Evolutionary conservation across 1,139 yeast genomes (phyloP).

Genomic region (Wickerhamomyces sp.): DNA sequence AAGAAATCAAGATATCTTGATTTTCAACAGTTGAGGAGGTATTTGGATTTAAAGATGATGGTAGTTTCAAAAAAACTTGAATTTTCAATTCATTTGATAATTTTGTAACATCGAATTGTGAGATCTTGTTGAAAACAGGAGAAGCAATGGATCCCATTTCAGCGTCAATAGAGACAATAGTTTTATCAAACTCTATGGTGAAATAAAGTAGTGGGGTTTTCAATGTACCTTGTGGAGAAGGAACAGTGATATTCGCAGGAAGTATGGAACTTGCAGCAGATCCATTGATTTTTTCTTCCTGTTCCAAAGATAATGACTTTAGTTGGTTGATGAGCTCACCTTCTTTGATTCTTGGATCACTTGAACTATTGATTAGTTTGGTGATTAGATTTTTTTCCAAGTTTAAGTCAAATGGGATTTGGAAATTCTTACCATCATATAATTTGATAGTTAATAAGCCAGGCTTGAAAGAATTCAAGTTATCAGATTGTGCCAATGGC

Average conservation of each 20-base stretch:
- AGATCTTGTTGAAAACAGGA: constrained; percentile 80
- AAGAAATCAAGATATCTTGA: constrained; percentile 31
- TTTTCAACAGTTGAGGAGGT: neutral
- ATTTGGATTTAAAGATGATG: constrained; percentile 29
- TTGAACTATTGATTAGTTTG: constrained; percentile 16
- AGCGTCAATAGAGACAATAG: constrained; percentile 80
- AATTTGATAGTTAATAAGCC: constrained; percentile 70
- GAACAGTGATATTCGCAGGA: constrained; percentile 66
- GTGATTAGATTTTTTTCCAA: constrained; percentile 25
- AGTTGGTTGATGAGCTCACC: constrained; percentile 13
- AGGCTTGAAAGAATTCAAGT: constrained; percentile 38
- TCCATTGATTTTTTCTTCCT: constrained; percentile 25
- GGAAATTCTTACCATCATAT: constrained; percentile 54
- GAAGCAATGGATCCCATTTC: constrained; percentile 60
- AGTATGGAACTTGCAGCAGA: constrained; percentile 36
- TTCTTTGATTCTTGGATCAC: constrained; percentile 9
- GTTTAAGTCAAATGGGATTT: constrained; percentile 49
- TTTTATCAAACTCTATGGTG: constrained; percentile 74
- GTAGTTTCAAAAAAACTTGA: constrained; percentile 73
- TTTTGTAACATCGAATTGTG: constrained; percentile 87
- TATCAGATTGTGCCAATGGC: constrained; percentile 4
- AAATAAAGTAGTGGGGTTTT: constrained; percentile 60
- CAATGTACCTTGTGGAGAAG: constrained; percentile 31
- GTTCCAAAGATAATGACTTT: constrained; percentile 14
- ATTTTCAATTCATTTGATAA: constrained; percentile 49